Evolutionary conservation across 1,284 basidiomycete species (phyloP).

Genomic region (Sporisorium iseilematis-ciliati): DNA sequence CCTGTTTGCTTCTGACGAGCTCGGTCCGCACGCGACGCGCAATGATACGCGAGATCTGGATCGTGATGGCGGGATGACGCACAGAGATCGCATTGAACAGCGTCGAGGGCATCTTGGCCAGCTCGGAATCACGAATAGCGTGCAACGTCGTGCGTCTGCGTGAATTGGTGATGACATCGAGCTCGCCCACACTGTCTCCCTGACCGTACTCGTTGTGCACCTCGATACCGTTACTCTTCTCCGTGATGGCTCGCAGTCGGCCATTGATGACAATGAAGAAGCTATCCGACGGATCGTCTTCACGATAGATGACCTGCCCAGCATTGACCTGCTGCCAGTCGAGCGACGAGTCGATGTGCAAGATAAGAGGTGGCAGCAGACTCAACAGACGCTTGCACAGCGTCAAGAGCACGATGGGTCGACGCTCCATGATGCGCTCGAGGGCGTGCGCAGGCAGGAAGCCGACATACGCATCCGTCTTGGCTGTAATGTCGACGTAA

Average conservation of each 20-base stretch:
- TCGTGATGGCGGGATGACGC: constrained; percentile 93
- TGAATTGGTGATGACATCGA: constrained; percentile 98
- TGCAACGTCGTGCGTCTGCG: constrained; percentile 89
- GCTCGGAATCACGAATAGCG: constrained; percentile 96
- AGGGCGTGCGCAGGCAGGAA: constrained; percentile 89
- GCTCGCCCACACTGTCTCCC: constrained; percentile 78
- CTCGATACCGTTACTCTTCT: constrained; percentile 76
- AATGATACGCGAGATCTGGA: constrained; percentile 94
- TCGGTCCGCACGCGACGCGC: constrained; percentile 89
- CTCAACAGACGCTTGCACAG: constrained; percentile 96
- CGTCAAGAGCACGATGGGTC: constrained; percentile 93
- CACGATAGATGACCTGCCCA: constrained; percentile 89
- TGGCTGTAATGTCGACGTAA: constrained; percentile 95
- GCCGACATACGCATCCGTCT: constrained; percentile 96
- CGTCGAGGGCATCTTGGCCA: constrained; percentile 97
- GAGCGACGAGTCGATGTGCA: constrained; percentile 95
- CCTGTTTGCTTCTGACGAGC: constrained; percentile 70
- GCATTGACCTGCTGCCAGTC: constrained; percentile 98
- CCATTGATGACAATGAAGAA: constrained; percentile 99
- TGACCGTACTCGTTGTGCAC: constrained; percentile 95
- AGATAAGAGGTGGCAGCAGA: constrained; percentile 89
- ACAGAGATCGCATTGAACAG: constrained; percentile 88
- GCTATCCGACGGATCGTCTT: constrained; percentile 88
- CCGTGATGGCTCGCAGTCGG: constrained; percentile 83
- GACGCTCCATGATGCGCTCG: constrained; percentile 88